phyloP scores from a whole-genome alignment of 805 yeast species.

The Kodamaea laetipori region DNA sequence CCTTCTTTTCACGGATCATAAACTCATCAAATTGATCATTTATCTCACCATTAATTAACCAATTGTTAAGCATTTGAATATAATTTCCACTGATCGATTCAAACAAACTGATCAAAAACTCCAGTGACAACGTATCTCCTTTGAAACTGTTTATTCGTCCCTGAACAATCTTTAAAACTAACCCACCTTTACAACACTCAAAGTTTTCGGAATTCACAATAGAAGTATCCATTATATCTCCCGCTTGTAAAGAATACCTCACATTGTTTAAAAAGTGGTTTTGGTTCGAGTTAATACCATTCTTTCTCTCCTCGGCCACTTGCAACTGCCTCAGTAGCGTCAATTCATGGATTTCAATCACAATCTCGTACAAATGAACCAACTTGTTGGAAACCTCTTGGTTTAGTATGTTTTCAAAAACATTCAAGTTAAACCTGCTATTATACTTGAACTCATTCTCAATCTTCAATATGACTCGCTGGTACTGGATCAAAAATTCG shows the following conservation, averaged over 20 bases:
- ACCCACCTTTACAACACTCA: conserved; percentile 74
- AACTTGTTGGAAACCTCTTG: conserved; percentile 36
- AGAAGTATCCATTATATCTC: conserved; percentile 51
- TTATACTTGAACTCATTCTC: conserved; percentile 56
- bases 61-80: conserved; percentile 65
- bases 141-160: conserved; percentile 53
- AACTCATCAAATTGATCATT: conserved; percentile 85
- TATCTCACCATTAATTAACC: conserved; percentile 76
- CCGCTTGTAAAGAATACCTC: conserved; percentile 41
- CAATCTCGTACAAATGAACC: conserved; percentile 59
- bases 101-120: conserved; percentile 55
- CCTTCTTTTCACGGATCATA: conserved; percentile 53
- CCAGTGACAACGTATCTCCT: conserved; percentile 63
- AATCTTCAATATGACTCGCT: conserved; percentile 39
- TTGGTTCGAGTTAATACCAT: conserved; percentile 18
- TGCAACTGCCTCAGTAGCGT: conserved; percentile 37
- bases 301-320: conserved; percentile 22
- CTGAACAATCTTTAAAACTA: conserved; percentile 64
- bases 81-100: conserved; percentile 64
- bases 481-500: conserved; percentile 29
- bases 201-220: conserved; percentile 51
- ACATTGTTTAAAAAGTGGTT: conserved; percentile 37
- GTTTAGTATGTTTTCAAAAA: conserved; percentile 46
- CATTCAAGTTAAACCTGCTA: conserved; percentile 56
- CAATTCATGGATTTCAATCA: conserved; percentile 51